phyloP scores from a whole-genome alignment of 1,284 basidiomycete species.

The Ceratobasidium sp. region DNA sequence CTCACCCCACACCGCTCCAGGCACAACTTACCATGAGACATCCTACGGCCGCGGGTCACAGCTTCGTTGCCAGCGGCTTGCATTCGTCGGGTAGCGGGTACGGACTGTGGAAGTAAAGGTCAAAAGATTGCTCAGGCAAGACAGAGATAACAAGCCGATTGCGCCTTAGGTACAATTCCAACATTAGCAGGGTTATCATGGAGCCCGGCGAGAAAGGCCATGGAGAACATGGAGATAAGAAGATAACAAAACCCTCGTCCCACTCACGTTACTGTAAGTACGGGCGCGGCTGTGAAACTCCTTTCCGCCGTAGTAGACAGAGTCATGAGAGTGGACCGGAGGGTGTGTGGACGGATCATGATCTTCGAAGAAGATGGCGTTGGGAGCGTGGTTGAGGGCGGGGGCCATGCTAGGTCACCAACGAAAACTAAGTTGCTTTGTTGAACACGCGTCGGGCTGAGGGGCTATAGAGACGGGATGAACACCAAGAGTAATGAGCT shows the following conservation, averaged over 20 bases:
- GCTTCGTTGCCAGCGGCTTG: constrained; percentile 46
- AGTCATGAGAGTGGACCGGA: constrained; percentile 75
- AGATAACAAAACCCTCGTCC: constrained; percentile 40
- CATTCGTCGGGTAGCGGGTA: constrained; percentile 39
- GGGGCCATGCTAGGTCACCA: constrained; percentile 26
- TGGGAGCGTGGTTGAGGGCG: constrained; percentile 61
- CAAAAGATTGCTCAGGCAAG: neutral
- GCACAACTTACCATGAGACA: constrained; percentile 48
- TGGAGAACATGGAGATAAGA: constrained; percentile 26
- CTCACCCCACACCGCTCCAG: neutral
- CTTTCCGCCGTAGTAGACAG: constrained; percentile 84
- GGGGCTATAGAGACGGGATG: constrained; percentile 11
- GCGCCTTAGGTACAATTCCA: constrained; percentile 18
- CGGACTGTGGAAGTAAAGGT: constrained; percentile 21
- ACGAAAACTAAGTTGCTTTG: neutral
- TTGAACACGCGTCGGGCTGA: constrained; percentile 10
- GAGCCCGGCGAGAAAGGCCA: constrained; percentile 18
- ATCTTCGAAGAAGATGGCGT: constrained; percentile 77
- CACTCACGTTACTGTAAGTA: constrained; percentile 84
- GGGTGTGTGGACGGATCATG: constrained; percentile 57
- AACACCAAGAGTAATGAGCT: neutral
- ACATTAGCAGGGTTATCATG: constrained; percentile 24
- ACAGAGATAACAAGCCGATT: constrained; percentile 27
- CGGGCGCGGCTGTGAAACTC: constrained; percentile 82
- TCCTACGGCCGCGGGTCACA: constrained; percentile 42